Evolutionary conservation across 441 rosid species (phyloP), one percentile per base, ranked within the genome.

Genomic region (Sinapis alba): DNA sequence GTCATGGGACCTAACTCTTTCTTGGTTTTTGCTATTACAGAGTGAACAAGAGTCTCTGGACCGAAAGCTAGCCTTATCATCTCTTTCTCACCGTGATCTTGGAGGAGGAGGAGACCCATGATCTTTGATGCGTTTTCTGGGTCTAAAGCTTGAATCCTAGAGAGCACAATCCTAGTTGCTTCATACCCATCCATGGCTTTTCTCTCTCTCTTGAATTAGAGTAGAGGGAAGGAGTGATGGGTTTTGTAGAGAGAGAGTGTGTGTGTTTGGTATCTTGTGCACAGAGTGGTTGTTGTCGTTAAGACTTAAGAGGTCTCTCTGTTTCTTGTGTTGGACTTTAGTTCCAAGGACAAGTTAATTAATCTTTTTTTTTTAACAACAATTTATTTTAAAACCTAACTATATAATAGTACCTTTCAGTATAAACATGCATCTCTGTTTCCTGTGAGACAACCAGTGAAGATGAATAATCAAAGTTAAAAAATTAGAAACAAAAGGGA

Each of bases 11-110:
- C 88, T n/a, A 90, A 74, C 70, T 92, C 97, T 57, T 88, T 88
- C 75, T 86, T 88, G 45, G 96, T 94, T 65, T 86, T 86, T 66
- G 85, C 76, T 51, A 94, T 83, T 15, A 94, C 81, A 20, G 90
- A 88, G 78, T 88, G 94, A 45, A 94, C 77, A 61, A 88, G 85
- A 62, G 86, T 81, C 74, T 94, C 97, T 0, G 99, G 97, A n/a
- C 98, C 97, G 73, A 92, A 90, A 71, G 99, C 99, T 58, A 94
- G 80, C 30, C 99, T 82, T 77, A 94, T 92, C 98, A 94, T 94
- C 81, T 92, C 98, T 63, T 90, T 90, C 58, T 94, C 99, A 10
- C 96, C 94, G 24, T 89, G 92, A 63, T 92, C 98, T 75, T 92
- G 94, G 63, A 92, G 81, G 28, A 94, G 90, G 72, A 94, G 92